Evolutionary conservation across 768 basidiomycete species (phyloP), one percentile per base, ranked within the genome.

Genomic region (Kwoniella dejecticola): DNA sequence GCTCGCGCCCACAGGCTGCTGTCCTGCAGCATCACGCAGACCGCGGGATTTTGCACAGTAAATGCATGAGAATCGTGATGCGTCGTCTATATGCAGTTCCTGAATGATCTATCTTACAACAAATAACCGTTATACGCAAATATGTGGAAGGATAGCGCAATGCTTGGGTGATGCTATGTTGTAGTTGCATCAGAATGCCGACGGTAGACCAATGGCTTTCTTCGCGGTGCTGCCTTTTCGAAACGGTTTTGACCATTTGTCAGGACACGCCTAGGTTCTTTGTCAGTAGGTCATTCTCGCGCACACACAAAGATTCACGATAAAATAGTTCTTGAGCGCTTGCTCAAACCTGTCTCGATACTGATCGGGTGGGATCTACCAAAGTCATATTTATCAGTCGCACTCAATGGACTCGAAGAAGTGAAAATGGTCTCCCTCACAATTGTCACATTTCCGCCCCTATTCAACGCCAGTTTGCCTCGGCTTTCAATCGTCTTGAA

Each of bases 401-500:
- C 12, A 42, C 11, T 7, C 10, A 6, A 42, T n/a, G 8, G 6
- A 42, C 41, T 42, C 11, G 17, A n/a, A 42, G 19, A 19, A n/a
- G 38, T 12, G 29, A 24, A 40, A 23, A 40, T 11, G 23, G 3
- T 7, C 19, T 15, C 17, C 64, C 73, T 60, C 48, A 75, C 73
- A 13, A 91, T 87, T 0, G 89, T 91, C 8, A 89, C 85, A 31
- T 90, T 87, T 64, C 89, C 87, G 11, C 71, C 73, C 24, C 75
- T 66, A 46, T 85, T 85, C 12, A 91, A 81, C 4, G 85, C 86
- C 44, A 89, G 86, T 76, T 92, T 92, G 8, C 89, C 89, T 73
- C 89, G 88, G 70, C 89, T 89, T 77, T 92, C 90, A 6, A 92
- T 80, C 0, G 89, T 90, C 77, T 91, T 92, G 1, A 89, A 89